These are phyloP conservation scores for Metschnikowia noctiluminum DNA, from an alignment of 805 yeast species.

Conservation along the genomic window DNA sequence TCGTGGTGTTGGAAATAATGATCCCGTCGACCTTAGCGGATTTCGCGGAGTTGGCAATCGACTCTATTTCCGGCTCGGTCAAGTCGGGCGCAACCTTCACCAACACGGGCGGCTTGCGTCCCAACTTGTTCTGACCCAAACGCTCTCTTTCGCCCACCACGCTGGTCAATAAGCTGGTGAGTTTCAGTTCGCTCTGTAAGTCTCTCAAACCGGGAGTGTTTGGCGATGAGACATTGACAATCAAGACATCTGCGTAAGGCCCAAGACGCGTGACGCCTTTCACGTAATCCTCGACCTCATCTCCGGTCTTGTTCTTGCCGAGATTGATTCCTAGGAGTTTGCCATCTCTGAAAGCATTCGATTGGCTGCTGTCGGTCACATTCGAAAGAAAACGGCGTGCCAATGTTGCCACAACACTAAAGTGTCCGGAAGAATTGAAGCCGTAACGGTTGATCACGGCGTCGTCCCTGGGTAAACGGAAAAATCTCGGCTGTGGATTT, in stretches of 20 bases:
- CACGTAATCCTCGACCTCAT: conserved; percentile 82
- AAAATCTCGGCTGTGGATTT: conserved; percentile 89
- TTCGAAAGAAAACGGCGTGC: conserved; percentile 49
- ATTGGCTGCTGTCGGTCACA: conserved; percentile 8
- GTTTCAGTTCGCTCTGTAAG: conserved; percentile 72
- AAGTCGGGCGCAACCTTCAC: conserved; percentile 96
- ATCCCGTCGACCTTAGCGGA: conserved; percentile 83
- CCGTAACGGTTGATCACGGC: conserved; percentile 96
- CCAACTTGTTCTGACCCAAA: conserved; percentile 40
- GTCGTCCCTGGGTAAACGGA: conserved; percentile 76
- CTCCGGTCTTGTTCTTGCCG: conserved; percentile 92
- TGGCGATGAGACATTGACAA: conserved; percentile 90
- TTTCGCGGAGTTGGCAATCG: conserved; percentile 80
- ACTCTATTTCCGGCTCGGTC: conserved; percentile 70
- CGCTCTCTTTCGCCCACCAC: conserved; percentile 67
- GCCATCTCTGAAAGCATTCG: conserved; percentile 56
- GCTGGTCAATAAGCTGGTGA: conserved; percentile 60
- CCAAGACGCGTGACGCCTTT: conserved; percentile 82
- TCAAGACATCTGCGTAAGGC: conserved; percentile 80
- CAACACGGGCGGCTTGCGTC: conserved; percentile 67
- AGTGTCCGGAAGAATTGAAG: conserved; percentile 88
- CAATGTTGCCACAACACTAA: conserved; percentile 64
- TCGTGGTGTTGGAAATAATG: conserved; percentile 87
- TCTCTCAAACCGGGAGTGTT: conserved; percentile 94
- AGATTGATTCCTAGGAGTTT: conserved; percentile 77